Evolutionary conservation across 2,329 filamentous ascomycete genomes (phyloP), one percentile per base, ranked within the genome.

Genomic region (Tolypocladium pustulatum): DNA sequence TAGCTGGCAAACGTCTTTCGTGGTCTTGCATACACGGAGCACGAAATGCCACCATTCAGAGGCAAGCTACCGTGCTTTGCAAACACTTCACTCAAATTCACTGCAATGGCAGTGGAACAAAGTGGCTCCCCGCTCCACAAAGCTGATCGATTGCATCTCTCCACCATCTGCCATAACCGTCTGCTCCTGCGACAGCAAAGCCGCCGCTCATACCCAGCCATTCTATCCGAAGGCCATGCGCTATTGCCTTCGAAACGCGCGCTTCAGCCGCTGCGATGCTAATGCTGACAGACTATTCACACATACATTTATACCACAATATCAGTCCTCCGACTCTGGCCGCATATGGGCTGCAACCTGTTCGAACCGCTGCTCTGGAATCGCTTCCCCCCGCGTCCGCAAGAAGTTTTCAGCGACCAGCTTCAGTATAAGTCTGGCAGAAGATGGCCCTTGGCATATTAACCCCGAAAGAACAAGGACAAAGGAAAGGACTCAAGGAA

Each of bases 361-460:
- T 36, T 34, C 49, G 30, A 20, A 22, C 49, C 12, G 30, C 49
- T n/a, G 30, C 49, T 7, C 49, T 20, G 10, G 49, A 22, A 20
- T 20, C 20, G 22, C 13, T 36, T 8, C 25, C 5, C 30, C 17
- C 30, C 10, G 30, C 20, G 20, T 34, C 49, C 12, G 27, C 30
- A 6, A 22, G 20, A 34, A 52, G 30, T 10, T 22, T 15, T 12
- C 5, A 32, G 36, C 17, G 40, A 25, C 36, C 12, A 25, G 36
- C 53, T 30, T 55, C 27, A 9, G n/a, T 30, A 34, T 52, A 37
- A 22, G 30, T 32, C 40, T 25, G 52, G 20, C 32, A 37, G 37
- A 27, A 41, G 36, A 20, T 57, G 46, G 60, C 60, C 60, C 57
- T 54, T 54, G 63, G 61, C 57, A 58, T 51, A 60, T 62, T 54